Evolutionary conservation across 768 basidiomycete genomes (phyloP).

Genomic region (Naganishia randhawae): DNA sequence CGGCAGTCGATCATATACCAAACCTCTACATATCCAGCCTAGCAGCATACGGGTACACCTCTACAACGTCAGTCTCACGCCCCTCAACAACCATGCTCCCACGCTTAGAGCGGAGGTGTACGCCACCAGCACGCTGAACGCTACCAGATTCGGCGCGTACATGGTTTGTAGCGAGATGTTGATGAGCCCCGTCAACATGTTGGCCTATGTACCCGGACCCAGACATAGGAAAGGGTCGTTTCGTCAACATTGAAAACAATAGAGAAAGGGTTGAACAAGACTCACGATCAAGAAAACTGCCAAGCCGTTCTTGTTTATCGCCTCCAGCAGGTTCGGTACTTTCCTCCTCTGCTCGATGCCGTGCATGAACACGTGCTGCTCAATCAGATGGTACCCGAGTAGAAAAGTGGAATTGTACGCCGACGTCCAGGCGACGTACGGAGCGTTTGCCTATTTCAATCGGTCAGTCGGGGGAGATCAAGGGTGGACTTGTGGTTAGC

Average conservation of each 20-base stretch:
- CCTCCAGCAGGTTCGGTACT: conserved; percentile 60
- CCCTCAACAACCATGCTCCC: conserved; percentile 60
- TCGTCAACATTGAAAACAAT: conserved; percentile 17
- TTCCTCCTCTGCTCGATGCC: conserved; percentile 2
- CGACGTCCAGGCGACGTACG: conserved; percentile 82
- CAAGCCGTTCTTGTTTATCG: conserved; percentile 77
- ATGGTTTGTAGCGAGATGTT: conserved; percentile 79
- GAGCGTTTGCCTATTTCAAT: conserved; percentile 79
- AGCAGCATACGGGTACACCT: too few species aligned
- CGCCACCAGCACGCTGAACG: conserved; percentile 61
- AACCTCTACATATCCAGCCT: too few species aligned
- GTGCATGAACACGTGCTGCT: conserved; percentile 58
- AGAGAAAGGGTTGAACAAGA: conserved; percentile 31
- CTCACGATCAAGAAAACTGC: conserved; percentile 75
- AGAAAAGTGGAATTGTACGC: conserved; percentile 86
- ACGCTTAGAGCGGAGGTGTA: conserved; percentile 64
- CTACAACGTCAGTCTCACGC: conserved; percentile 14
- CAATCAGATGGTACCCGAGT: conserved; percentile 71
- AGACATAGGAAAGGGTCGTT: not conserved
- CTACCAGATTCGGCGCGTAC: conserved; percentile 60
- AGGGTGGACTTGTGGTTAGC: too few species aligned
- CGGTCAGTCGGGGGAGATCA: too few species aligned
- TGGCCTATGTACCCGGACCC: conserved; percentile 60
- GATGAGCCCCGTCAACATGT: conserved; percentile 76
- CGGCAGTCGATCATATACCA: too few species aligned